Conservation (phyloP, 495 filamentous ascomycete genomes). For the Daldinia loculata region DNA sequence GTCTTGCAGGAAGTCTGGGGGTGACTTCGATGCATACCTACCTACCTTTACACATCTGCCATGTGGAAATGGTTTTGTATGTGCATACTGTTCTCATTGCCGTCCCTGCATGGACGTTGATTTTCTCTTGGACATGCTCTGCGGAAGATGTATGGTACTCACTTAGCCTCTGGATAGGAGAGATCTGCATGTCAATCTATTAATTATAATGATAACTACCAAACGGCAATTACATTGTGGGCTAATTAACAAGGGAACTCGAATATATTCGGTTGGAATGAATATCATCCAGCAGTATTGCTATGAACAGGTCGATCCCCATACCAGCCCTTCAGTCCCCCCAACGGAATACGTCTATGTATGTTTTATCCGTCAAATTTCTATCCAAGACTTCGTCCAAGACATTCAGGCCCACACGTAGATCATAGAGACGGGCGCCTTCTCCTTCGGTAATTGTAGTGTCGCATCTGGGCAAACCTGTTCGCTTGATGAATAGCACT, state of each 20-base stretch:
- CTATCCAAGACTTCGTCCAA: background rate
- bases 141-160: background rate
- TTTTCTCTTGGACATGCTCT: background rate
- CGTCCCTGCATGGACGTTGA: background rate
- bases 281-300: background rate
- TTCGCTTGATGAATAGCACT: background rate
- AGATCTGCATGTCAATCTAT: conserved; percentile 1
- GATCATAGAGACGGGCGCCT: background rate
- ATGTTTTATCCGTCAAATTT: background rate
- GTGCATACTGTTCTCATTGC: background rate
- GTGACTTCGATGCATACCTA: background rate
- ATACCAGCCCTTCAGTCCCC: background rate
- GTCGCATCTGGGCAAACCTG: background rate
- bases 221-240: background rate
- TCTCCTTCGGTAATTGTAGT: background rate
- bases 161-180: background rate
- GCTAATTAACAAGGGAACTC: background rate
- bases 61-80: background rate
- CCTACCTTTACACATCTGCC: background rate
- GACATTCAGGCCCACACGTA: background rate
- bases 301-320: background rate
- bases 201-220: background rate
- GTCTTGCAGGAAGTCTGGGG: background rate
- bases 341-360: background rate
- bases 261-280: background rate